phyloP scores from a whole-genome alignment of 495 filamentous ascomycete species.

The Penicilliopsis zonata region DNA sequence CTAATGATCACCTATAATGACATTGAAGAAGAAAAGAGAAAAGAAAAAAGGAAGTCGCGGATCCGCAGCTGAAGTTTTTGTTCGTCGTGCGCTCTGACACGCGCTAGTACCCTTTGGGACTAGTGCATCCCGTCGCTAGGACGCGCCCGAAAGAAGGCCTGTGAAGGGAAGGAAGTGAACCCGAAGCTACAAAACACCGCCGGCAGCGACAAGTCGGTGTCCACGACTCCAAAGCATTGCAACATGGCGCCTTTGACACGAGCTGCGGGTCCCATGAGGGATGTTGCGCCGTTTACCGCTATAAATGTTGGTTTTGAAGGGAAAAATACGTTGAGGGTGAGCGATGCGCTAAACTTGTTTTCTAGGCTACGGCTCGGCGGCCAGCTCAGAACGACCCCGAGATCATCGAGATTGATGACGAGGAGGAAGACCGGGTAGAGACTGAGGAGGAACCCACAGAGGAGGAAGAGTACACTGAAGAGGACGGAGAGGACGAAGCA shows the following conservation, averaged over 20 bases:
- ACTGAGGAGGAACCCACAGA: constrained; percentile 12
- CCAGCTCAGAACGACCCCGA: constrained; percentile 16
- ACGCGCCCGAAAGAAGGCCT: constrained; percentile 17
- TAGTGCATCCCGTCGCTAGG: constrained; percentile 6
- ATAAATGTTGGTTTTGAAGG: constrained; percentile 17
- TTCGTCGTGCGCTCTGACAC: not conserved
- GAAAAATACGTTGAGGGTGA: no score
- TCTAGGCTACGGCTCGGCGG: constrained; percentile 9
- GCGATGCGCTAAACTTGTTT: constrained; percentile 2
- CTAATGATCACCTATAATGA: constrained; percentile 97
- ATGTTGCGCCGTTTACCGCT: constrained; percentile 12
- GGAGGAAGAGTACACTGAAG: constrained; percentile 17
- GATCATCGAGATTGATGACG: constrained; percentile 31
- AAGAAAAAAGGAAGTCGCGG: constrained; percentile 31
- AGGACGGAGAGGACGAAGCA: constrained; percentile 8
- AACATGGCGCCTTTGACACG: constrained; percentile 19
- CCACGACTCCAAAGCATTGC: no score
- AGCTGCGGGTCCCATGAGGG: constrained; percentile 6
- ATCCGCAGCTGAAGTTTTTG: constrained; percentile 6
- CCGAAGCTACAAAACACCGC: no score
- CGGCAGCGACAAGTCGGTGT: no score
- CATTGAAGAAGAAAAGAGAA: constrained; percentile 59
- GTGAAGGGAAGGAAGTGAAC: constrained; percentile 25
- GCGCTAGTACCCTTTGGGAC: constrained; percentile 19
- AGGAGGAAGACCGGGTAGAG: constrained; percentile 13